Base-by-base conservation (phyloP, 2,329 filamentous ascomycete genomes). In the Fusarium setosum region DNA sequence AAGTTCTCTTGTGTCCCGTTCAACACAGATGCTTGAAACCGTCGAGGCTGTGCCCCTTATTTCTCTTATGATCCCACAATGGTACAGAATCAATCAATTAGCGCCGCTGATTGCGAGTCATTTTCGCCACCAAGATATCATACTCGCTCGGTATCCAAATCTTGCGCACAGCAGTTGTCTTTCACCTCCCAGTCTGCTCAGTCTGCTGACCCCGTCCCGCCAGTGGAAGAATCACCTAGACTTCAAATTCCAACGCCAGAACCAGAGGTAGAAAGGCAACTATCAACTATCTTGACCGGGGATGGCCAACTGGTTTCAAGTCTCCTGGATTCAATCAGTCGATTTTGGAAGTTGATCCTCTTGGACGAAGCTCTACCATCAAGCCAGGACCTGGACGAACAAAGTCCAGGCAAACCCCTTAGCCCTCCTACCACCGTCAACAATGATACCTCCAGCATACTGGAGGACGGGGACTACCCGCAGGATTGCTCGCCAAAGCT, bases 381-480 rank as follows among this genome's bases (percentile, higher is more conserved):
- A 21, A 52, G 37, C 31, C 54, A 53, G 18, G 29, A 12, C 13
- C 47, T 29, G 12, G 21, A 5, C 5, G 47, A 38, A 5, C 21
- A 26, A 31, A 20, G 23, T 4, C 37, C 37, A 17, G 18, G 31
- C 5, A 11, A 40, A 11, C 54, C 54, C 2, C 20, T 21, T 10
- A 57, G 54, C 17, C 54, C 48, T 53, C 48, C 54, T 4, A 44
- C 31, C 20, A 57, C 54, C 13, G 6, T 53, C 38, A 31, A 26
- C 13, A 23, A 57, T 23, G 54, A 53, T 18, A 57, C 20, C 29
- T 24, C 37, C 1, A 52, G 54, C 15, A 23, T 24, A 44, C 37
- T 24, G 20, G 37, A 26, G 37, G 26, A 21, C 7, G 17, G 5
- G 18, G 38, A 17, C 10, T 26, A 35, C 6, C 9, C 6, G 15